These are phyloP conservation scores for Hypocrella siamensis DNA, from an alignment of 2,329 filamentous ascomycete species.

Conservation along the genomic window DNA sequence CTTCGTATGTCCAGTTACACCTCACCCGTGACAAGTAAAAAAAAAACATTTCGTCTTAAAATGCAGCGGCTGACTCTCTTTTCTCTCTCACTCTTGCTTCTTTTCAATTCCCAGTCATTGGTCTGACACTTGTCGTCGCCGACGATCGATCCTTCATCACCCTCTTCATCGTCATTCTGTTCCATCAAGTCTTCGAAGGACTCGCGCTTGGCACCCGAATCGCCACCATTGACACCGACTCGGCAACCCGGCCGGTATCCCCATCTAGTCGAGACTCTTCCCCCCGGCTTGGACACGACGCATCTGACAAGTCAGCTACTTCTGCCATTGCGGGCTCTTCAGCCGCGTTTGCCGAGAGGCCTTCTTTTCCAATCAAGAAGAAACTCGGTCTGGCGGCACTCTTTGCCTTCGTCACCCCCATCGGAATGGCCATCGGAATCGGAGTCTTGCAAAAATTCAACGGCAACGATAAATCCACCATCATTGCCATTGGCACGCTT, in stretches of 20 bases:
- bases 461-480: slow-evolving; percentile 51
- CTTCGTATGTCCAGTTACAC: slow-evolving; percentile 29
- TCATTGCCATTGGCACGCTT: slow-evolving; percentile 57
- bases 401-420: slow-evolving; percentile 57
- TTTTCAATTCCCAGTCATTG: slow-evolving; percentile 38
- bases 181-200: slow-evolving; percentile 68
- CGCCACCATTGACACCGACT: slow-evolving; percentile 33
- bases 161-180: slow-evolving; percentile 53
- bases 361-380: slow-evolving; percentile 21
- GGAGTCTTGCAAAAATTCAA: slow-evolving; percentile 57
- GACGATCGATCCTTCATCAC: slow-evolving; percentile 39
- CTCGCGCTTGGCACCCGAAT: slow-evolving; percentile 59
- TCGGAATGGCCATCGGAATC: slow-evolving; percentile 70
- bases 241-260: slow-evolving; percentile 8
- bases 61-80: too few species aligned
- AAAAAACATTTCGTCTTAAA: too few species aligned
- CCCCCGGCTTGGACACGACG: slow-evolving; percentile 6
- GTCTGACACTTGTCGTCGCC: slow-evolving; percentile 45
- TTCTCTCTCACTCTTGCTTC: too few species aligned
- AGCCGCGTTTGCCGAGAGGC: slow-evolving; percentile 5
- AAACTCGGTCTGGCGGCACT: slow-evolving; percentile 46
- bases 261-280: slow-evolving; percentile 5
- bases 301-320: slow-evolving; percentile 11
- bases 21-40: neutral
- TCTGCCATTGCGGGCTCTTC: slow-evolving; percentile 9